Percentiles rank a stretch among this genome's conserved stretches.
phyloP scores from a whole-genome alignment of 805 yeast genomes.

The Spathaspora gorwiae region DNA sequence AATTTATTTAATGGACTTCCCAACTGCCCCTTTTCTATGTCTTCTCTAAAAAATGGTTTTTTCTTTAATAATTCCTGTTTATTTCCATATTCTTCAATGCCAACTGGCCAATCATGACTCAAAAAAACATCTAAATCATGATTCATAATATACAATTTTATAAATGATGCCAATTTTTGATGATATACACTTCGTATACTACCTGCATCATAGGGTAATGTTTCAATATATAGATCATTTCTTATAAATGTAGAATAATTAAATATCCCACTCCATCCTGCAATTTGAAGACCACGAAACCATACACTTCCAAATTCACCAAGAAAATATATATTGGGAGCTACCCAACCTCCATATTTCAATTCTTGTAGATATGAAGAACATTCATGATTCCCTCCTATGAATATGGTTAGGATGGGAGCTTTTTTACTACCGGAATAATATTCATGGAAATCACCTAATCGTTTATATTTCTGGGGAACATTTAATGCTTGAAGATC shows the following conservation, averaged over 20 bases:
- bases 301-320: slow-evolving; percentile 75
- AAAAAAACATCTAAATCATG: slow-evolving; percentile 51
- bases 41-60: slow-evolving; percentile 68
- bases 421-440: slow-evolving; percentile 58
- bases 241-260: slow-evolving; percentile 35
- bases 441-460: slow-evolving; percentile 81
- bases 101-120: slow-evolving; percentile 94
- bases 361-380: slow-evolving; percentile 71
- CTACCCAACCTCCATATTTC: slow-evolving; percentile 88
- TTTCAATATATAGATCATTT: slow-evolving; percentile 42
- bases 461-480: slow-evolving; percentile 66
- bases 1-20: slow-evolving; percentile 70
- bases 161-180: slow-evolving; percentile 58
- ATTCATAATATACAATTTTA: slow-evolving; percentile 47
- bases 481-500: slow-evolving; percentile 73
- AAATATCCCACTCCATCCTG: slow-evolving; percentile 83
- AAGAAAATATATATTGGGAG: slow-evolving; percentile 78
- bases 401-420: slow-evolving; percentile 72
- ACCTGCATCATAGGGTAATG: slow-evolving; percentile 44
- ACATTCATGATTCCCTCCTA: slow-evolving; percentile 96
- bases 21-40: slow-evolving; percentile 52
- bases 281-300: slow-evolving; percentile 71
- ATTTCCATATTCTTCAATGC: slow-evolving; percentile 65
- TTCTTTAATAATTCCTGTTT: slow-evolving; percentile 39
- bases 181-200: slow-evolving; percentile 66